phyloP scores from a whole-genome alignment of 805 yeast genomes.

The Huiozyma sinensis region DNA sequence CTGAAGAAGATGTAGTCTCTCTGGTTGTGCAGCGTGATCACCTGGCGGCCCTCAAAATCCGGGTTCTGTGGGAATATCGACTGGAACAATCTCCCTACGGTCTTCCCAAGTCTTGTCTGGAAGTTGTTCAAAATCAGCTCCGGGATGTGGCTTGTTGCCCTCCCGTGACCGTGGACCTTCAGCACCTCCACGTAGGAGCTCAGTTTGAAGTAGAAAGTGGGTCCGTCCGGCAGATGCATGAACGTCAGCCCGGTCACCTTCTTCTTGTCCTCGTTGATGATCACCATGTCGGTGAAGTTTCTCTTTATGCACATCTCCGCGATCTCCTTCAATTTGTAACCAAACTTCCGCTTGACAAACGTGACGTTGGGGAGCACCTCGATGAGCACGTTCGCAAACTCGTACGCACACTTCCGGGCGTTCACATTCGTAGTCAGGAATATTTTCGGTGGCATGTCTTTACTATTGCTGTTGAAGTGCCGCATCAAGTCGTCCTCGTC shows the following conservation, averaged over 20 bases:
- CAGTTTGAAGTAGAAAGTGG: constrained; percentile 84
- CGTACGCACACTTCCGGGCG: constrained; percentile 80
- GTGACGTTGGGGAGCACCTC: constrained; percentile 79
- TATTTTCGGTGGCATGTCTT: constrained; percentile 74
- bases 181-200: constrained; percentile 68
- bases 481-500: constrained; percentile 17
- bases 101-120: constrained; percentile 82
- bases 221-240: constrained; percentile 90
- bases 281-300: constrained; percentile 77
- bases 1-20: constrained; percentile 92
- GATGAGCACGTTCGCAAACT: constrained; percentile 75
- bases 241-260: constrained; percentile 85
- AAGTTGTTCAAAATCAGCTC: constrained; percentile 88
- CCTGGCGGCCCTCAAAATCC: constrained; percentile 92
- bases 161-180: constrained; percentile 77
- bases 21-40: constrained; percentile 89
- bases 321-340: constrained; percentile 78
- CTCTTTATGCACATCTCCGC: constrained; percentile 72
- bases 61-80: constrained; percentile 88
- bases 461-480: constrained; percentile 38
- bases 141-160: constrained; percentile 82
- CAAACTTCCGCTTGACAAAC: constrained; percentile 78
- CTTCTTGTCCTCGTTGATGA: constrained; percentile 90
- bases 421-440: constrained; percentile 79
- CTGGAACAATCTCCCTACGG: constrained; percentile 87